Conservation (phyloP, 345 rosid species). For the Capsella bursapastoris region DNA sequence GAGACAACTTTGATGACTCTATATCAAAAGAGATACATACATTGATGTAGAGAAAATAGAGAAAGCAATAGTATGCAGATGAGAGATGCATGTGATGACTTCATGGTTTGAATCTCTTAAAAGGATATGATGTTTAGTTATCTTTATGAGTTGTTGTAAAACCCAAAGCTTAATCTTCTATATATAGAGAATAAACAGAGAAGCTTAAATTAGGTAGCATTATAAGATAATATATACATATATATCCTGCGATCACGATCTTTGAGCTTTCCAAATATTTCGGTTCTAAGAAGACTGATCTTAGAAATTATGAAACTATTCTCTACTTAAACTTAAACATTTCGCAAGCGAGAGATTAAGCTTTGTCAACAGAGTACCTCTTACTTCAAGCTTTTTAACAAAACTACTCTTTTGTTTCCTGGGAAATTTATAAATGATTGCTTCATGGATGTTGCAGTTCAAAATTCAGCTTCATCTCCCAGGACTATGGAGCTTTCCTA, state of each 20-base stretch:
- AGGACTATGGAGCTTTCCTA: too few species aligned
- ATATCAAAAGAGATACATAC: background rate
- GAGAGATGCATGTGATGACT: slow-evolving; percentile 28
- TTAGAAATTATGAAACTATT: too few species aligned
- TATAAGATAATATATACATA: background rate
- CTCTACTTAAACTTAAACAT: background rate
- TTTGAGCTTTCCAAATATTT: slow-evolving; percentile 16
- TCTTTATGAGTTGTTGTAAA: background rate
- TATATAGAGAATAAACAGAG: background rate
- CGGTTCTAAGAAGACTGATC: background rate
- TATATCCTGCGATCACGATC: background rate
- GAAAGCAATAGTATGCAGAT: slow-evolving; percentile 14
- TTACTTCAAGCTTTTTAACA: background rate
- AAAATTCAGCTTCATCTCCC: too few species aligned
- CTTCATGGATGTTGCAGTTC: too few species aligned
- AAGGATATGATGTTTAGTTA: background rate
- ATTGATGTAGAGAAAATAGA: slow-evolving; percentile 25
- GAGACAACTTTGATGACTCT: background rate
- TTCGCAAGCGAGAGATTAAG: background rate
- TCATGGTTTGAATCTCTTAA: slow-evolving; percentile 1
- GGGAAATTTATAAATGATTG: too few species aligned
- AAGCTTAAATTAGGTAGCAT: background rate
- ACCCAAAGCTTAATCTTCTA: background rate
- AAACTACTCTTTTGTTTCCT: background rate
- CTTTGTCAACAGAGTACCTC: background rate